These are phyloP conservation scores for Syncephalastrum contaminatum DNA, from an alignment of 371 early-diverging fungal species.

Conservation along the genomic window DNA sequence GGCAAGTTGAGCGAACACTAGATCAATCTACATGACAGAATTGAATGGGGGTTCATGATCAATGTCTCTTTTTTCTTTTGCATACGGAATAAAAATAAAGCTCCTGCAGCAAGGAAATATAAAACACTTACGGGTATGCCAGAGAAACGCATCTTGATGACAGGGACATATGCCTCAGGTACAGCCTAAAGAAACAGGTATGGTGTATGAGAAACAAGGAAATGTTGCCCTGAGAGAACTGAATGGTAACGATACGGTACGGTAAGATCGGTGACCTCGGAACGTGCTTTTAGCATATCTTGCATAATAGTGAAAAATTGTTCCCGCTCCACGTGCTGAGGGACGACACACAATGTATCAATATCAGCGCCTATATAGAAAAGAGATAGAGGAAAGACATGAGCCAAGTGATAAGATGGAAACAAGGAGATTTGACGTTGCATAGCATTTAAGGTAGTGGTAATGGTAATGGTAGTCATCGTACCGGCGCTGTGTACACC, in stretches of 20 bases:
- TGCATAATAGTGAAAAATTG: conserved; percentile 95
- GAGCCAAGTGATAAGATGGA: too few species aligned
- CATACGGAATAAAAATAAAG: neutral
- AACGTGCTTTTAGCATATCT: conserved; percentile 74
- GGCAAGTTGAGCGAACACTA: conserved; percentile 90
- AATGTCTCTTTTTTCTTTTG: too few species aligned
- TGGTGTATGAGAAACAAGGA: neutral
- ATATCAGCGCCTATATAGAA: conserved; percentile 88
- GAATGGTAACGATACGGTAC: conserved; percentile 29
- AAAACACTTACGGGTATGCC: conserved; percentile 72
- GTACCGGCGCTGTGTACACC: conserved; percentile 95
- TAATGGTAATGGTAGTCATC: too few species aligned
- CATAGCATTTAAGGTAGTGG: too few species aligned
- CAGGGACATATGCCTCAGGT: conserved; percentile 96
- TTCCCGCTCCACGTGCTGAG: conserved; percentile 89
- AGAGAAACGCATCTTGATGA: conserved; percentile 94
- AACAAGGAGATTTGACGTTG: too few species aligned
- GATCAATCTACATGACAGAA: conserved; percentile 78
- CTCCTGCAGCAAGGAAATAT: conserved; percentile 1
- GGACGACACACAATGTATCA: conserved; percentile 98
- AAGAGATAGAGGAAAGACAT: neutral
- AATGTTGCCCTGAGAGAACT: neutral
- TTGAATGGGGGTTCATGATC: too few species aligned
- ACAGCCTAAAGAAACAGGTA: conserved; percentile 53
- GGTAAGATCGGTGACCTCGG: conserved; percentile 88